Base-by-base conservation (phyloP, 1,284 basidiomycete genomes). In the Papiliotrema flavescens region DNA sequence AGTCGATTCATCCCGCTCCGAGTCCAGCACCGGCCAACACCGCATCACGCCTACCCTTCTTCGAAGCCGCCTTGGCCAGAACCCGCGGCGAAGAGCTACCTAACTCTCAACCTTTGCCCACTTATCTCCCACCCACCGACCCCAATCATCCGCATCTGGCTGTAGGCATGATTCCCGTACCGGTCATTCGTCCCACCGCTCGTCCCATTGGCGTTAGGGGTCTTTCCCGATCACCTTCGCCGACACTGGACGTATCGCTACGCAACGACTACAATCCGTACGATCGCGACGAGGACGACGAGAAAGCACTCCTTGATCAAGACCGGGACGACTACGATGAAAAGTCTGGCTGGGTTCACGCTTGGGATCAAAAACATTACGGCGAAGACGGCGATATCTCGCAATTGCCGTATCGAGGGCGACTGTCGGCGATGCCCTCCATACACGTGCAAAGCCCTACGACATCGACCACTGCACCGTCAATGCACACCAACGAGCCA, bases 121-220 rank as follows among this genome's bases (percentile, higher is more conserved):
- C 64, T 0, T 72, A 74, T 47, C 55, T 70, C 13, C 66, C 67
- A 1, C 70, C 72, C 0, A 60, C 63, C 2, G 71, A 74, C 43
- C 67, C 67, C 20, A 75, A 75, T 55, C 73, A 75, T 45, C 71
- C 73, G 3, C 63, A 69, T 39, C 59, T 74, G 2, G 47, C 60
- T 3, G 59, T 74, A 4, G 66, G 65, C 8, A 67, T 72, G 36
- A 59, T 58, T 5, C 65, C 57, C 28, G 28, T 32, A 6, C 11
- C 28, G 28, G 28, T 32, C 28, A 11, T 32, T 11, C 28, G 28
- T 32, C 28, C 28, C 5, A 32, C 6, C 28, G 28, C 28, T 13
- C 43, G 23, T 26, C 32, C 26, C 44, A 47, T n/a, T 15, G 48
- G 32, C n/a, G 26, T 17, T 37, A 32, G 34, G 20, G 22, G 20